Percentiles rank a stretch among this genome's conserved stretches.
These are phyloP conservation scores for Anthostomella pinea DNA, from an alignment of 2,329 filamentous ascomycete genomes.

Conservation along the genomic window DNA sequence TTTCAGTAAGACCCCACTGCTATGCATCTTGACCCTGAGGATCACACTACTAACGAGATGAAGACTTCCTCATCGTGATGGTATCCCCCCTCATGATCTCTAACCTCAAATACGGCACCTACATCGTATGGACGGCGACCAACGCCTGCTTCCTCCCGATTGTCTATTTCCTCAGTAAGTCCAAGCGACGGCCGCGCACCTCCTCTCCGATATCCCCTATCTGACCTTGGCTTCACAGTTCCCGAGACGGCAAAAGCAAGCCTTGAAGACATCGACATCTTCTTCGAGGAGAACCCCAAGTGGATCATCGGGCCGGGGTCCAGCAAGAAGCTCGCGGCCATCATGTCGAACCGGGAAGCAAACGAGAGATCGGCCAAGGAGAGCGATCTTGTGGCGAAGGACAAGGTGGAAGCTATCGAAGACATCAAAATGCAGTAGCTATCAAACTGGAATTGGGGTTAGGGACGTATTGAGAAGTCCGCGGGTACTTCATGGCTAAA, in stretches of 20 bases:
- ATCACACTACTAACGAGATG: background rate
- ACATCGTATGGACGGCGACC: constrained; percentile 1
- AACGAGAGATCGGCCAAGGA: background rate
- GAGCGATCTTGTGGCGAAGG: constrained; percentile 1
- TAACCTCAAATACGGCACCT: constrained; percentile 2
- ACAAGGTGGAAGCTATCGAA: background rate
- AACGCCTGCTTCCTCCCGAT: constrained; percentile 2
- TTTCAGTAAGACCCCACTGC: background rate
- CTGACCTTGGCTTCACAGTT: background rate
- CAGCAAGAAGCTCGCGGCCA: background rate
- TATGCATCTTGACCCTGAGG: background rate
- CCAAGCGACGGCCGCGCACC: too few species aligned
- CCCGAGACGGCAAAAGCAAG: constrained; percentile 1
- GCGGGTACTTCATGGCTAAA: too few species aligned
- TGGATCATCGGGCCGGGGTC: constrained; percentile 1
- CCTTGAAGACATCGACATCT: constrained; percentile 1
- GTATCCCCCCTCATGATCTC: constrained; percentile 1
- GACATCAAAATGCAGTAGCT: background rate
- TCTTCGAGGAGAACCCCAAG: constrained; percentile 1
- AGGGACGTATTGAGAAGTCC: too few species aligned
- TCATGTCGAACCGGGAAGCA: background rate
- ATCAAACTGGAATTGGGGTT: too few species aligned
- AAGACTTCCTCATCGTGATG: constrained; percentile 3
- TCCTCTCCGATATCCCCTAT: too few species aligned
- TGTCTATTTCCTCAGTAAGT: constrained; percentile 2